Evolutionary conservation across 2,329 filamentous ascomycete species (phyloP).

Genomic region (Ascocoryne sarcoides): DNA sequence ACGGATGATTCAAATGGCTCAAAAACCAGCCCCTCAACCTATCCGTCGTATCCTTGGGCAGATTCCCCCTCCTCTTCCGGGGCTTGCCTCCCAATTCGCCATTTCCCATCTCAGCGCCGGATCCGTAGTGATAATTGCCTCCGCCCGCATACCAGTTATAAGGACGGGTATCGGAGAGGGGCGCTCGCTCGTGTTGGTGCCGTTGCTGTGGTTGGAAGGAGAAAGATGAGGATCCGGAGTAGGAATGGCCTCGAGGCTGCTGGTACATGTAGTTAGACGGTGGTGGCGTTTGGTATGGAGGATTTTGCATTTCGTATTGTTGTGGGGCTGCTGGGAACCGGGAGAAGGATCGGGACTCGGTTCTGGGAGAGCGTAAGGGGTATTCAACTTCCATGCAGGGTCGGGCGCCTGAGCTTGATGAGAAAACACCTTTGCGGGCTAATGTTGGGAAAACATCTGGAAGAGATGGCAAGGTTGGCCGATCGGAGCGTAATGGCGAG

Average conservation of each 20-base stretch:
- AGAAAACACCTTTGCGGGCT: neutral
- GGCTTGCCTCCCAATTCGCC: constrained; percentile 19
- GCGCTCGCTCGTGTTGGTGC: too few species aligned
- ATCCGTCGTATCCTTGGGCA: constrained; percentile 85
- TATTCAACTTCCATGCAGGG: neutral
- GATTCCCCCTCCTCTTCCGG: constrained; percentile 65
- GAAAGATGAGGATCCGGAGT: constrained; percentile 10
- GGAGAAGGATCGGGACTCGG: neutral
- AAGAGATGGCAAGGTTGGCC: too few species aligned
- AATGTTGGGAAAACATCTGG: too few species aligned
- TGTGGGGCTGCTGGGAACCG: too few species aligned
- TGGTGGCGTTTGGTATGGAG: constrained; percentile 9
- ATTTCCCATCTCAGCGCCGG: constrained; percentile 4
- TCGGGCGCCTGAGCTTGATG: neutral
- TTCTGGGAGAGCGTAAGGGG: neutral
- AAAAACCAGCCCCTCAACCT: constrained; percentile 73
- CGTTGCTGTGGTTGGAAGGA: neutral
- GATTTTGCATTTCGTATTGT: too few species aligned
- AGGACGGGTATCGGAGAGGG: constrained; percentile 2
- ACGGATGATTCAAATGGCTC: constrained; percentile 69
- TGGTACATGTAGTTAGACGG: constrained; percentile 14
- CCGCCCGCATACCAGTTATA: constrained; percentile 6
- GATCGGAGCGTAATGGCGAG: too few species aligned
- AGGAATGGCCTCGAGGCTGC: constrained; percentile 17
- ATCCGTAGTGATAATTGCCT: constrained; percentile 6